Evolutionary conservation across 169 alveolate genomes (phyloP).

Genomic region (Neospora caninum): DNA sequence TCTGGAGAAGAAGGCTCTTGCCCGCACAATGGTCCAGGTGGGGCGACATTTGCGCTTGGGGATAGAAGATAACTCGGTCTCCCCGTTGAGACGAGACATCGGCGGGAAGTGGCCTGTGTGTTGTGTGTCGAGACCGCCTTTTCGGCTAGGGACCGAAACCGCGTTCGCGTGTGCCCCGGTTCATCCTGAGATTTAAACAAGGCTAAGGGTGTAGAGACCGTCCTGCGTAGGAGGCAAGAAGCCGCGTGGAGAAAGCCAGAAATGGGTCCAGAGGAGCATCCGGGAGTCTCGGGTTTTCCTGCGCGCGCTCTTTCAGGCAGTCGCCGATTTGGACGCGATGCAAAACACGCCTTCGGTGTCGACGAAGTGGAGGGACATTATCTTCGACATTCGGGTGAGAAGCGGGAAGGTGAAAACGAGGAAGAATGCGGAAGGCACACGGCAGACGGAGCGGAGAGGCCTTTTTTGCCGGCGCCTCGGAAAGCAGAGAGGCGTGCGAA

Average conservation of each 20-base stretch:
- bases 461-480: neutral
- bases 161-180: too few species aligned
- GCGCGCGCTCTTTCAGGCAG: slow-evolving; percentile 25
- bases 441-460: neutral
- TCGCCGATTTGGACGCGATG: slow-evolving; percentile 24
- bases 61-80: too few species aligned
- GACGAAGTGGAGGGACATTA: slow-evolving; percentile 47
- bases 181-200: too few species aligned
- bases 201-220: too few species aligned
- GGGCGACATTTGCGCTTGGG: neutral
- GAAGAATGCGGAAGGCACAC: neutral
- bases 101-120: too few species aligned
- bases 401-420: neutral
- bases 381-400: slow-evolving; percentile 34
- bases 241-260: too few species aligned
- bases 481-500: neutral
- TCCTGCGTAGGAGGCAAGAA: too few species aligned
- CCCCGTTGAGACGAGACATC: too few species aligned
- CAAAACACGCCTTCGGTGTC: slow-evolving; percentile 33
- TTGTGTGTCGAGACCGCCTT: too few species aligned
- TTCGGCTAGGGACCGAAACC: too few species aligned
- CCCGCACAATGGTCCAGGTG: slow-evolving; percentile 79
- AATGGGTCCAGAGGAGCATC: too few species aligned
- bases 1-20: slow-evolving; percentile 76
- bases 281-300: neutral